Base-by-base conservation (phyloP, 345 rosid genomes). In the Carallia brachiata region DNA sequence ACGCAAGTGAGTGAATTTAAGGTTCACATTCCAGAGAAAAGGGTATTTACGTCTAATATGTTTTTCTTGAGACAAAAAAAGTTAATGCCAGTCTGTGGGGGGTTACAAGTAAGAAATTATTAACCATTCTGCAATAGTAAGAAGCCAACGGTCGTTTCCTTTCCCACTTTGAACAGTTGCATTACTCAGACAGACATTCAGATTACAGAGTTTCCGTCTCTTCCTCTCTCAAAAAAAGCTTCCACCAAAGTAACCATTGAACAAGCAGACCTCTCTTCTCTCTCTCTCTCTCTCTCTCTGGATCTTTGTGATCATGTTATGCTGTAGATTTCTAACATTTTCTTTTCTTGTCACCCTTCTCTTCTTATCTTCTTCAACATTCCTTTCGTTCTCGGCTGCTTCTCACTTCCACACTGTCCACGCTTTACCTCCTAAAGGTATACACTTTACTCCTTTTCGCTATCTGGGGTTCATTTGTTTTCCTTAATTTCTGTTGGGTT, bases 351-450 rank as follows among this genome's bases (percentile, higher is more conserved):
- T 70, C 71, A 34, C 78, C 67, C 69, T 75, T 60, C 69, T 85
- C 77, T 58, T 75, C 67, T 36, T 78, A 66, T 27, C 70, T 68
- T 76, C 78, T 59, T 77, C 74, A 31, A 67, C 65, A 19, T 65
- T 71, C 23, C 68, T 63, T 67, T 67, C 81, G 48, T 77, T 77
- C 75, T 78, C 89, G 28, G 73, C 71, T 69, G 79, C 74, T 73
- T 61, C 87, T 27, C 68, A 68, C 61, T 75, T 79, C 64, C 81
- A 64, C 77, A 66, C 82, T 44, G 36, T 80, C 71, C 75, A 69
- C 59, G 69, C 84, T 23, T 86, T 70, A 61, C 82, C 84, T n/a
- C 72, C 88, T 61, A 65, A 87, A 69, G 96, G 97, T 87, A 23
- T 23, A 73, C 75, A 39, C 72, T 60, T 28, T 62, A 6, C 28